Conservation (phyloP, 106 monocot genomes). For the Iris macrosiphon region DNA sequence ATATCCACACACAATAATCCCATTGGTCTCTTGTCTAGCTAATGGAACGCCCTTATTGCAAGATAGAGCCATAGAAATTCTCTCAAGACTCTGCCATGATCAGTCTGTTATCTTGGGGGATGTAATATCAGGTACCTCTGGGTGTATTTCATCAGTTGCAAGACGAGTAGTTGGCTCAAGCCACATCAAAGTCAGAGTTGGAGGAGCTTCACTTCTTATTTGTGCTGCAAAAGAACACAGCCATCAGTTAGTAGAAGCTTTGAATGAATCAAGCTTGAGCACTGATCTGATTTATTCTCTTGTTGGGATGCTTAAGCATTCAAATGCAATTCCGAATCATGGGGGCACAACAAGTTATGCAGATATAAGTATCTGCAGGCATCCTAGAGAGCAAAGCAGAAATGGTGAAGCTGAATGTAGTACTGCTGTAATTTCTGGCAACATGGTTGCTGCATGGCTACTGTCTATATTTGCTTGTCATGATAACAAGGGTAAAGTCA, state of each 20-base stretch:
- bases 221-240: constrained; percentile 70
- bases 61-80: constrained; percentile 90
- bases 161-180: constrained; percentile 61
- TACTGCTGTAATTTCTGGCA: constrained; percentile 65
- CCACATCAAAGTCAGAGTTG: constrained; percentile 60
- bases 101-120: constrained; percentile 58
- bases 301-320: constrained; percentile 50
- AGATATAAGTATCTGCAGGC: constrained; percentile 60
- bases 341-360: constrained; percentile 9
- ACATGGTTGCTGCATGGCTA: constrained; percentile 70
- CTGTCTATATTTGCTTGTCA: constrained; percentile 72
- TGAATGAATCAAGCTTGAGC: constrained; percentile 57
- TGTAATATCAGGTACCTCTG: constrained; percentile 39
- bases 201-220: constrained; percentile 85
- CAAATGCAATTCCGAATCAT: constrained; percentile 21
- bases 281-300: constrained; percentile 65
- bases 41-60: constrained; percentile 58
- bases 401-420: constrained; percentile 36
- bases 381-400: constrained; percentile 29
- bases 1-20: constrained; percentile 64
- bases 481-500: constrained; percentile 42
- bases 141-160: constrained; percentile 69
- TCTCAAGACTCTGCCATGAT: constrained; percentile 69
- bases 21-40: constrained; percentile 71
- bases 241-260: constrained; percentile 49